Conservation (phyloP, 78 protist species). For the Speleostelium caveatum region DNA sequence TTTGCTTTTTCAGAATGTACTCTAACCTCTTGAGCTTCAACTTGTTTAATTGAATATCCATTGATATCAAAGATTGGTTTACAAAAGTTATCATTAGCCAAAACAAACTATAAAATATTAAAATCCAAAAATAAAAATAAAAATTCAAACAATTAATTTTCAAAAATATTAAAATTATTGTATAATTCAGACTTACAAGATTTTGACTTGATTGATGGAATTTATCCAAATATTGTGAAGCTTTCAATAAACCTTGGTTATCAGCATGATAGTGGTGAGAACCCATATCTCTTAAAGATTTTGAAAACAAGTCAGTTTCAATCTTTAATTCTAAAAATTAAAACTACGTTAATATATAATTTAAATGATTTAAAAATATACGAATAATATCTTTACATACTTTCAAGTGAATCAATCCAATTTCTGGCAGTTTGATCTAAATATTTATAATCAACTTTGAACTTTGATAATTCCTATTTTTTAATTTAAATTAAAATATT, state of each 20-base stretch:
- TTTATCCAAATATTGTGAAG: not conserved
- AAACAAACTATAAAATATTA: not conserved
- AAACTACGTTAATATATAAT: too few relatives aligned
- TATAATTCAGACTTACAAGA: not conserved
- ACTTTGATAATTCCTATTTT: not conserved
- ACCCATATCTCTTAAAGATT: not conserved
- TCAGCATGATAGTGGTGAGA: not conserved
- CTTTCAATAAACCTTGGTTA: not conserved
- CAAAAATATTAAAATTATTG: not conserved
- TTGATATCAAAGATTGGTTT: constrained; percentile 3
- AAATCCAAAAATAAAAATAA: not conserved
- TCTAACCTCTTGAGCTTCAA: not conserved
- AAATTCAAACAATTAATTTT: not conserved
- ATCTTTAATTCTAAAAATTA: not conserved
- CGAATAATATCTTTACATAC: not conserved
- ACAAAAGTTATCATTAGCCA: not conserved
- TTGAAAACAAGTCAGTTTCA: constrained; percentile 13
- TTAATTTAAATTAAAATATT: not conserved
- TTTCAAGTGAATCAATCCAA: constrained; percentile 26
- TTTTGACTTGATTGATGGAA: not conserved
- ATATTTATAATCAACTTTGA: constrained; percentile 13
- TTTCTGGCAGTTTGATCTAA: not conserved
- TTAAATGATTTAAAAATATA: too few relatives aligned
- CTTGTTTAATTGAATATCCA: not conserved
- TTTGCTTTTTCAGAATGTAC: constrained; percentile 1